A percentile compares a stretch with the other conserved stretches of the same genome.
These are phyloP conservation scores for Rhizoclosmatium globosum DNA, from an alignment of 192 early-diverging fungal genomes.

Conservation along the genomic window DNA sequence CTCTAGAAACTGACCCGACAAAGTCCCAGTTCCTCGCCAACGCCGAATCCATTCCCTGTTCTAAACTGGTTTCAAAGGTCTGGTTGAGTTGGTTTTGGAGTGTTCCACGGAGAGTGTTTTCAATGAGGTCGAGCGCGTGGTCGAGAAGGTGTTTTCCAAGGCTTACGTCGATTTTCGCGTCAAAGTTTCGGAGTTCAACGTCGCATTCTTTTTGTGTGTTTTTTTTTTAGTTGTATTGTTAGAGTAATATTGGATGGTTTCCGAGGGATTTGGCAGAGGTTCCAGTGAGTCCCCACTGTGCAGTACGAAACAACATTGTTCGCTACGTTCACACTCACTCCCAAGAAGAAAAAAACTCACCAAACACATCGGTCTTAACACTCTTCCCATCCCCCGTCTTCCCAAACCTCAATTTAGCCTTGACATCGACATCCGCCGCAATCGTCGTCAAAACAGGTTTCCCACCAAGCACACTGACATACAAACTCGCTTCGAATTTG, in stretches of 20 bases:
- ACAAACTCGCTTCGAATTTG: not conserved
- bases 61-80: not conserved
- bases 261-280: too few relatives aligned
- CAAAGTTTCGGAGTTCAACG: not conserved
- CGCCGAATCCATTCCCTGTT: constrained; percentile 4
- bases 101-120: not conserved
- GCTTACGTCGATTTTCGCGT: not conserved
- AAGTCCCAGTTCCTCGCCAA: constrained; percentile 21
- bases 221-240: too few relatives aligned
- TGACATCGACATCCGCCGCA: constrained; percentile 12
- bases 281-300: too few relatives aligned
- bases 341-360: not conserved
- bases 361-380: constrained; percentile 25
- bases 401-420: constrained; percentile 17
- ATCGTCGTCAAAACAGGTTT: not conserved
- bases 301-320: too few relatives aligned
- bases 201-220: too few relatives aligned
- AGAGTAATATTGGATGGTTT: too few relatives aligned
- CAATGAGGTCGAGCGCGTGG: not conserved
- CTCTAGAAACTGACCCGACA: constrained; percentile 9
- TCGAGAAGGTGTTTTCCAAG: too few relatives aligned
- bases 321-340: too few relatives aligned
- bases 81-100: not conserved
- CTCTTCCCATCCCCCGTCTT: not conserved
- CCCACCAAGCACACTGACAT: constrained; percentile 1